These are phyloP conservation scores for Cronartium quercuum DNA, from an alignment of 1,284 basidiomycete species.

Conservation along the genomic window DNA sequence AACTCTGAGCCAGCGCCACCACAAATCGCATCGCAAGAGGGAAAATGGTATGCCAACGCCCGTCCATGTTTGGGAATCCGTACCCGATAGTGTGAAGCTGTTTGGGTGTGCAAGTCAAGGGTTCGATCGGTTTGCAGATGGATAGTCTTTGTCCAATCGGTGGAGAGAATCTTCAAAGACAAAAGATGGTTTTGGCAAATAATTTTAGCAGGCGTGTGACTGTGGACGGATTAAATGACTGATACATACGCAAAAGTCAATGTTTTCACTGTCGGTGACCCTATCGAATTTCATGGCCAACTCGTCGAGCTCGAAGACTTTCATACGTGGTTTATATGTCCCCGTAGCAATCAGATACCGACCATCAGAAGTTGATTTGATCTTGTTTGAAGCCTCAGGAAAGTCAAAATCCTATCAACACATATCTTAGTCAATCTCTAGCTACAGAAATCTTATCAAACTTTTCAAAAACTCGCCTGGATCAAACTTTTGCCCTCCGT, in stretches of 20 bases:
- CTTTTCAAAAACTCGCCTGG: constrained; percentile 7
- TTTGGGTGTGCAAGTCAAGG: constrained; percentile 87
- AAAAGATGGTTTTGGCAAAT: background rate
- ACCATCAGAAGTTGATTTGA: constrained; percentile 86
- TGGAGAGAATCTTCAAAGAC: constrained; percentile 74
- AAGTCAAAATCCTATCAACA: constrained; percentile 80
- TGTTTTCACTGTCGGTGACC: constrained; percentile 91
- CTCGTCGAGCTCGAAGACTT: constrained; percentile 90
- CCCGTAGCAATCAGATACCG: constrained; percentile 89
- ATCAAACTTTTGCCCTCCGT: constrained; percentile 36
- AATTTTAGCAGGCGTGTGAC: background rate
- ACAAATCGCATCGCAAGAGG: constrained; percentile 71
- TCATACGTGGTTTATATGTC: constrained; percentile 95
- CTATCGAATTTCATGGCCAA: constrained; percentile 92
- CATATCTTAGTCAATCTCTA: constrained; percentile 45
- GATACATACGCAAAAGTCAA: constrained; percentile 95
- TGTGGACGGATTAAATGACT: constrained; percentile 48
- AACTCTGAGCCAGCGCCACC: constrained; percentile 75
- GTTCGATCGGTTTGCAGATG: constrained; percentile 95
- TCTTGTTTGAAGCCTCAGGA: constrained; percentile 85
- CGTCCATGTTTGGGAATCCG: constrained; percentile 92
- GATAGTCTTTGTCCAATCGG: constrained; percentile 99
- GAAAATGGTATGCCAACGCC: constrained; percentile 79
- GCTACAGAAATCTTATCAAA: background rate
- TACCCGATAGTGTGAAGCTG: constrained; percentile 82